Evolutionary conservation across 441 rosid genomes (phyloP).

Genomic region (Theobroma grandiflorum): DNA sequence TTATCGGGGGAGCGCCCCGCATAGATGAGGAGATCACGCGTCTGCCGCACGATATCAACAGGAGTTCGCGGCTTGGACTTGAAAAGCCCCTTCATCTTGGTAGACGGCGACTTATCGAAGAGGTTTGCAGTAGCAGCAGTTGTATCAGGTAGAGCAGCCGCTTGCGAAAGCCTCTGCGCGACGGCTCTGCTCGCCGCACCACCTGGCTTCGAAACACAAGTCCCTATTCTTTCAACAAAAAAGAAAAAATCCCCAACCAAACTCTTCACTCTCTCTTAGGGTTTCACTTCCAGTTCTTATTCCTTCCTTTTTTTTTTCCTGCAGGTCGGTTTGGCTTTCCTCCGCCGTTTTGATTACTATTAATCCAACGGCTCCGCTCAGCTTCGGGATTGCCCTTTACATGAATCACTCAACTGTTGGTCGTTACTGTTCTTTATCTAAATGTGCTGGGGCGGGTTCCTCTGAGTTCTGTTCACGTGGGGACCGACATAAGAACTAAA

Average conservation of each 20-base stretch:
- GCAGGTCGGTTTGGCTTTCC: background rate
- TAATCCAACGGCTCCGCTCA: background rate
- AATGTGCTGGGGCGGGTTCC: background rate
- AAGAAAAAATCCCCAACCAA: background rate
- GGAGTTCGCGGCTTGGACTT: constrained; percentile 97
- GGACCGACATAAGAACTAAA: background rate
- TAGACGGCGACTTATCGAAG: background rate
- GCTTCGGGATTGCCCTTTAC: background rate
- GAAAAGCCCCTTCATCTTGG: constrained; percentile 87
- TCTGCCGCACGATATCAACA: constrained; percentile 80
- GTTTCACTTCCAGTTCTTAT: constrained; percentile 11
- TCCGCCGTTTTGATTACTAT: background rate
- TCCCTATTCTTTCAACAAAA: constrained; percentile 53
- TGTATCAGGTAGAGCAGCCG: constrained; percentile 34
- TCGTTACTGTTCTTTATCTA: background rate
- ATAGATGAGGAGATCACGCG: constrained; percentile 83
- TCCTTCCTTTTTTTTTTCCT: background rate
- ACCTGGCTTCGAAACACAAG: constrained; percentile 59
- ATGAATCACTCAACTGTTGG: background rate
- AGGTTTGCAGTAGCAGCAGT: constrained; percentile 27
- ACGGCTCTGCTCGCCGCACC: constrained; percentile 43
- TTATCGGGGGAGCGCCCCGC: constrained; percentile 53
- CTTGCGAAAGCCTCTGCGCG: constrained; percentile 50
- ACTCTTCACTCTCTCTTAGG: constrained; percentile 26
- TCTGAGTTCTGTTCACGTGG: background rate